phyloP scores from a whole-genome alignment of 2,329 filamentous ascomycete genomes.

The Emmonsiellopsis sp. region DNA sequence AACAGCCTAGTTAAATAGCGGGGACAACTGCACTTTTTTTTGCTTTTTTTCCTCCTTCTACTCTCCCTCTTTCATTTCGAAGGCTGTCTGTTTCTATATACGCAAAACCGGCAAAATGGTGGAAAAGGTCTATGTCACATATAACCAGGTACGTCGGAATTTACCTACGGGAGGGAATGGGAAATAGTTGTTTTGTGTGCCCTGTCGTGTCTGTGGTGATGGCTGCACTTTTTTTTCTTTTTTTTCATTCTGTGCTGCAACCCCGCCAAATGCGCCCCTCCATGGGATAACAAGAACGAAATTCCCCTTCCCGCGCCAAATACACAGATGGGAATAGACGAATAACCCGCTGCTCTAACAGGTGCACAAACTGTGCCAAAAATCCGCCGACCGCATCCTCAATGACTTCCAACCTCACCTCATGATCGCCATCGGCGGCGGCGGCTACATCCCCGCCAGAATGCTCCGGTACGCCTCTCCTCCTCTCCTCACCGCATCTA shows the following conservation, averaged over 20 bases:
- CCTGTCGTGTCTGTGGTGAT: not conserved
- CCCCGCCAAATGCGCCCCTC: too few species aligned
- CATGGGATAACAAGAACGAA: not conserved
- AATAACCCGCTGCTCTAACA: constrained; percentile 31
- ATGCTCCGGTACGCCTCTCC: constrained; percentile 61
- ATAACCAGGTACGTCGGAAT: constrained; percentile 68
- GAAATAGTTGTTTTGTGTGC: not conserved
- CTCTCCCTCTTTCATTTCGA: not conserved
- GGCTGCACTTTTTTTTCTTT: too few species aligned
- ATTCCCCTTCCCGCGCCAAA: too few species aligned
- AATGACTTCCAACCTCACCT: constrained; percentile 82
- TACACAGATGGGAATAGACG: constrained; percentile 4
- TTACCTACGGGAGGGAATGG: not conserved
- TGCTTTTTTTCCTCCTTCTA: not conserved
- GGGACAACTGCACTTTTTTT: not conserved
- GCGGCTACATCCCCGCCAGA: constrained; percentile 91
- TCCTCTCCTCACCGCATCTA: not conserved
- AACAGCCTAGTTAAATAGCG: not conserved
- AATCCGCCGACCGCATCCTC: constrained; percentile 72
- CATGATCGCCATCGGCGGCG: constrained; percentile 96
- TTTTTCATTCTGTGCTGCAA: too few species aligned
- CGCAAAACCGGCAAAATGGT: constrained; percentile 50
- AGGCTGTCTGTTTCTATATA: not conserved
- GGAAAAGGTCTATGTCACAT: constrained; percentile 81
- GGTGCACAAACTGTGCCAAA: constrained; percentile 96